Percentiles rank a stretch among this genome's conserved stretches.
Conservation (phyloP, 768 basidiomycete species). For the Lactarius psammicola region DNA sequence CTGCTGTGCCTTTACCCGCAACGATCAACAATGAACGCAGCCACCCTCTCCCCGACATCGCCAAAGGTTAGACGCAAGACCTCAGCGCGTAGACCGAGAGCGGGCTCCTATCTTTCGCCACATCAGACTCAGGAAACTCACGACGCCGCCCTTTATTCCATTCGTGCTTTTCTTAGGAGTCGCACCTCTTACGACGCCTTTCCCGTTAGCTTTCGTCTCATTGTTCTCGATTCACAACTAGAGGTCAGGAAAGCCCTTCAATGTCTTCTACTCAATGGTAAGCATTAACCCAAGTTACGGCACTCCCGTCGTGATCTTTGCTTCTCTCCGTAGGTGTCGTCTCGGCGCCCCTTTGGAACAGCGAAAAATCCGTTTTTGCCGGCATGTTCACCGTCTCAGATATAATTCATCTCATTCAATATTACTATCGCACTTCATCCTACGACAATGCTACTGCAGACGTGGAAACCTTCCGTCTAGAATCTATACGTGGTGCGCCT, state of each 20-base stretch:
- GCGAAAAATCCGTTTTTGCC: conserved; percentile 86
- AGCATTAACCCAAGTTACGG: conserved; percentile 11
- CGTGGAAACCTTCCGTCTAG: conserved; percentile 89
- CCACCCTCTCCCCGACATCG: conserved; percentile 53
- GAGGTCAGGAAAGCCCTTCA: conserved; percentile 94
- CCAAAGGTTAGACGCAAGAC: conserved; percentile 53
- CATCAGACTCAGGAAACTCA: conserved; percentile 57
- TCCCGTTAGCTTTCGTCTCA: conserved; percentile 93
- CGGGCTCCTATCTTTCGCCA: conserved; percentile 57
- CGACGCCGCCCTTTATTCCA: conserved; percentile 62
- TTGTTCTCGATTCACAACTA: conserved; percentile 94
- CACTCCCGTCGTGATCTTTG: conserved; percentile 15
- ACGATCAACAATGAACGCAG: conserved; percentile 38
- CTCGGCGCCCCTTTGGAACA: conserved; percentile 98
- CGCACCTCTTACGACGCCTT: conserved; percentile 95
- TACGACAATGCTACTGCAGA: conserved; percentile 84
- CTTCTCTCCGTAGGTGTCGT: conserved; percentile 70
- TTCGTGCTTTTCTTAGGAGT: conserved; percentile 79
- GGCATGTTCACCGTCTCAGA: conserved; percentile 99
- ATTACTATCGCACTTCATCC: conserved; percentile 86
- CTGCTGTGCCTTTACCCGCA: not conserved
- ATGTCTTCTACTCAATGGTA: conserved; percentile 81
- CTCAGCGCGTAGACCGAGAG: conserved; percentile 56
- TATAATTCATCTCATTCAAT: conserved; percentile 98
- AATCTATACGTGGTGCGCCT: conserved; percentile 78